phyloP scores from a whole-genome alignment of 805 yeast species.

The Metschnikowia continentalis region DNA sequence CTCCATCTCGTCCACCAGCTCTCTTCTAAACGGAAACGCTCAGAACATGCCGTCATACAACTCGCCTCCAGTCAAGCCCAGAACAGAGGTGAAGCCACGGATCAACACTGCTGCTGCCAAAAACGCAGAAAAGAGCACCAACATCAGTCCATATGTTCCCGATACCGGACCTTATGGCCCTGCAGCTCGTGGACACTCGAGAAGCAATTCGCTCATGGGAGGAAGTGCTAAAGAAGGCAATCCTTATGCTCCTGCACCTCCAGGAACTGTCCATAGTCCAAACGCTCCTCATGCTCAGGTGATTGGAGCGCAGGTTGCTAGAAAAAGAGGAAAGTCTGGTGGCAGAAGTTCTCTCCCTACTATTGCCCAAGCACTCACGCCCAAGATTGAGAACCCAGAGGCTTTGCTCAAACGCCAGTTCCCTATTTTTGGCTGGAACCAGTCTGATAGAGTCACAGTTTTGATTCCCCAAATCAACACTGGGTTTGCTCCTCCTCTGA shows the following conservation, averaged over 20 bases:
- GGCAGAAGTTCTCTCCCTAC: constrained; percentile 9
- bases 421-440: constrained; percentile 68
- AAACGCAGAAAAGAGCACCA: constrained; percentile 19
- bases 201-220: constrained; percentile 39
- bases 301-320: constrained; percentile 3
- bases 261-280: constrained; percentile 7
- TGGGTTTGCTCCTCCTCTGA: constrained; percentile 29
- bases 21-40: background rate
- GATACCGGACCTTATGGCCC: constrained; percentile 45
- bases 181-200: constrained; percentile 32
- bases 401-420: constrained; percentile 59
- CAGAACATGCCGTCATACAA: background rate
- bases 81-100: constrained; percentile 9
- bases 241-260: constrained; percentile 38
- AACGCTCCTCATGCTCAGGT: constrained; percentile 16
- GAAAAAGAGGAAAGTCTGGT: constrained; percentile 12
- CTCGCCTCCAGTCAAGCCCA: background rate
- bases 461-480: constrained; percentile 24
- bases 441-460: constrained; percentile 25
- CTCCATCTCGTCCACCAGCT: background rate
- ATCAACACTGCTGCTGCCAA: constrained; percentile 26
- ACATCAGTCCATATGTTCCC: constrained; percentile 40
- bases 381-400: constrained; percentile 45
- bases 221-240: constrained; percentile 37
- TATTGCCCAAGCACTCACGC: constrained; percentile 2